Evolutionary conservation across 2,329 filamentous ascomycete species (phyloP).

Genomic region (Trichoderma oligosporum): DNA sequence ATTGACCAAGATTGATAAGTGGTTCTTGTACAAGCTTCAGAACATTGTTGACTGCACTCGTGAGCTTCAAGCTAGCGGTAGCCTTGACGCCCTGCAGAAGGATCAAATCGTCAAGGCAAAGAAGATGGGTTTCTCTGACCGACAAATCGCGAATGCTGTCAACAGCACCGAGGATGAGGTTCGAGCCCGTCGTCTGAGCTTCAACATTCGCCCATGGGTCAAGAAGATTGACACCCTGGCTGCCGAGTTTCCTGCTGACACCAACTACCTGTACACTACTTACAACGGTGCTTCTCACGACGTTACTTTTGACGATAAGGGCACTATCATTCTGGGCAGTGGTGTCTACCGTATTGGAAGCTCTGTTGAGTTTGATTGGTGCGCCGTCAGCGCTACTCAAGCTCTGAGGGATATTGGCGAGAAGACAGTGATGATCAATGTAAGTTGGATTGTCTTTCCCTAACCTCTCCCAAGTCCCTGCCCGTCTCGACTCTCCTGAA

Average conservation of each 20-base stretch:
- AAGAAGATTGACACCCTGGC: constrained; percentile 98
- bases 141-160: constrained; percentile 85
- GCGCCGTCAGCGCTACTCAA: constrained; percentile 83
- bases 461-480: no score
- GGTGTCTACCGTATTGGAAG: constrained; percentile 97
- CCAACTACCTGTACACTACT: constrained; percentile 95
- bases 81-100: constrained; percentile 78
- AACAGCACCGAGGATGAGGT: constrained; percentile 86
- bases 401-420: constrained; percentile 82
- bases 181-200: constrained; percentile 75
- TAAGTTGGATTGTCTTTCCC: constrained; percentile 36
- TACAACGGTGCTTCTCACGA: constrained; percentile 96
- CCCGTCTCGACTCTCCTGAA: background rate
- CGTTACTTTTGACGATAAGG: constrained; percentile 88
- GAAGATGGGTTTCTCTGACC: constrained; percentile 96
- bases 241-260: constrained; percentile 91
- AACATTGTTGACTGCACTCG: constrained; percentile 91
- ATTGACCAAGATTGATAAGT: constrained; percentile 97
- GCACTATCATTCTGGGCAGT: constrained; percentile 82
- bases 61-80: constrained; percentile 79
- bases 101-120: constrained; percentile 88
- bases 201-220: constrained; percentile 90
- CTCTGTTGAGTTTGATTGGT: constrained; percentile 99
- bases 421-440: constrained; percentile 97
- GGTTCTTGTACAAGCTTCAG: constrained; percentile 97